Percentiles rank a stretch among this genome's conserved stretches.
phyloP scores from a whole-genome alignment of 768 basidiomycete species.

The Podaxis sp. region DNA sequence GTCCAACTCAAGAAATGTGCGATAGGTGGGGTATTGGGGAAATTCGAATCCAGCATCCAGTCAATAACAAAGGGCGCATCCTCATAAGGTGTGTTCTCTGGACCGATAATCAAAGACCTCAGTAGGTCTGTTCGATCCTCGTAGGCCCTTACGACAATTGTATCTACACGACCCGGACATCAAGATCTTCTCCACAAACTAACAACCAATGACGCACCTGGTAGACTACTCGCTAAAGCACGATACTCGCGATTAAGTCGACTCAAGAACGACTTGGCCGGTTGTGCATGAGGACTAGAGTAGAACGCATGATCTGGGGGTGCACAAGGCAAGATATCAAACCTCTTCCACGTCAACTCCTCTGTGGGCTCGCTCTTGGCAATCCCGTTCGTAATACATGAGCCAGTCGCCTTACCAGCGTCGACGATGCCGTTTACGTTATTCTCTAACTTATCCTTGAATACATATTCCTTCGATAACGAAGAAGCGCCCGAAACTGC shows the following conservation, averaged over 20 bases:
- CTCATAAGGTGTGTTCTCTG: constrained; percentile 92
- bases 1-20: constrained; percentile 95
- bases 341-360: constrained; percentile 62
- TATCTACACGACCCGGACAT: constrained; percentile 41
- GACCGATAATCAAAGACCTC: constrained; percentile 86
- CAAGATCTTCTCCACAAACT: not conserved
- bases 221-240: constrained; percentile 71
- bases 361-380: constrained; percentile 15
- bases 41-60: constrained; percentile 84
- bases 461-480: constrained; percentile 3
- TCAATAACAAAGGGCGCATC: constrained; percentile 95
- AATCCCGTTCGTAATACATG: constrained; percentile 24
- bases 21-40: constrained; percentile 75
- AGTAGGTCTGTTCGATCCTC: constrained; percentile 87
- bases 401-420: not conserved
- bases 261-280: constrained; percentile 68
- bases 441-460: constrained; percentile 9
- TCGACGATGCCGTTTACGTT: not conserved
- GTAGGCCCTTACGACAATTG: constrained; percentile 85
- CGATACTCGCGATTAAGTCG: constrained; percentile 84
- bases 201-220: constrained; percentile 47
- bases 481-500: not conserved
- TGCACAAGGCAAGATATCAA: constrained; percentile 70
- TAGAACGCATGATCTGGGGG: constrained; percentile 84
- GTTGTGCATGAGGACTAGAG: constrained; percentile 52